Base-by-base conservation (phyloP, 164 flowering plant species). In the Chimonanthus praecox region DNA sequence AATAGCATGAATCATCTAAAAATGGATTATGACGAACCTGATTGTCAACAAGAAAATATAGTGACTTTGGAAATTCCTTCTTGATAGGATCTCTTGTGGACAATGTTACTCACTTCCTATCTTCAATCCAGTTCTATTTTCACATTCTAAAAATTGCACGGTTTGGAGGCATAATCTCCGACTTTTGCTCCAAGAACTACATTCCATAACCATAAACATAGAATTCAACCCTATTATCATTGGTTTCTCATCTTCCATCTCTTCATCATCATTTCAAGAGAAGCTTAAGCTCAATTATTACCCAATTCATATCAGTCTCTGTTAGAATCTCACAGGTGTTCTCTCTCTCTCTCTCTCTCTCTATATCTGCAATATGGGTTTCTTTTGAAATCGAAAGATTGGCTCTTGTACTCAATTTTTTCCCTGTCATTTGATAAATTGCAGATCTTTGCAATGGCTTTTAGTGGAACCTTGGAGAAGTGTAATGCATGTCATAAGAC, bases 401-500 rank as follows among this genome's bases (percentile, higher is more conserved):
- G 33, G 33, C 33, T 33, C 33, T n/a, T 33, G 1, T 33, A 33
- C 33, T 33, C 33, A 33, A 33, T 33, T 33, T 33, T 33, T 33
- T 33, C 33, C 33, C 2, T 33, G 1, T 33, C 33, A 33, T 33
- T 33, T 33, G 33, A 33, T 62, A 33, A 7, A 33, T 15, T 62
- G 64, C 4, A 54, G n/a, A n/a, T 50, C 21, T 16, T 50, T 61
- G 21, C 7, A 33, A 87, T 85, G 87, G 62, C 84, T 58, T 87
- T 87, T 72, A 86, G 79, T 63, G 90, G 90, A 71, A 87, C 88
- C 21, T 76, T 78, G 49, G 76, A 87, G 64, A 87, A 87, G 75
- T 87, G 90, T 71, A 87, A 81, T 73, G 88, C 85, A 7, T 87
- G 90, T n/a, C 86, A 82, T 54, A 87, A 86, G 78, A 86, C 88